Evolutionary conservation across 257 asterid genomes (phyloP).

Genomic region (Scutellaria barbata): DNA sequence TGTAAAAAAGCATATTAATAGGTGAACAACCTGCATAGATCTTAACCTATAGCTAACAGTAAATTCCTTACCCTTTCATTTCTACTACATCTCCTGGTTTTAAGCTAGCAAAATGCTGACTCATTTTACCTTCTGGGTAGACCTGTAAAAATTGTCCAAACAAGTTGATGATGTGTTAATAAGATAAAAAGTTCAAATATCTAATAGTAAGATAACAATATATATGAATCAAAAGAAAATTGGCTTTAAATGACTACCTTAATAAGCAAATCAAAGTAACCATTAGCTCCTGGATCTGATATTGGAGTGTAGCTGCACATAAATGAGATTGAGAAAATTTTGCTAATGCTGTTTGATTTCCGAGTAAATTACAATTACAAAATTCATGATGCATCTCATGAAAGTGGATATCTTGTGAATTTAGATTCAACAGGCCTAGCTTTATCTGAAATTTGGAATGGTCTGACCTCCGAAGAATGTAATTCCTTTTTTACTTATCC

Average conservation of each 20-base stretch:
- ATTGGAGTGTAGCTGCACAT: constrained; percentile 94
- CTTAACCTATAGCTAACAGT: constrained; percentile 25
- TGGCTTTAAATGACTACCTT: constrained; percentile 57
- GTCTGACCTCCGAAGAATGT: background rate
- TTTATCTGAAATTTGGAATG: constrained; percentile 26
- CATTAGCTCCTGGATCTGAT: constrained; percentile 87
- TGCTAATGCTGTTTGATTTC: constrained; percentile 13
- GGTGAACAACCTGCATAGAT: constrained; percentile 6
- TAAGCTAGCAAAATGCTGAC: constrained; percentile 91
- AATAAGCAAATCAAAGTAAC: constrained; percentile 87
- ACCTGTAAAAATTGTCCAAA: constrained; percentile 52
- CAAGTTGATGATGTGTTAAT: constrained; percentile 22
- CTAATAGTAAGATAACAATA: constrained; percentile 7
- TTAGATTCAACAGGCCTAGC: constrained; percentile 19
- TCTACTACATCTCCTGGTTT: constrained; percentile 94
- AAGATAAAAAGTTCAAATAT: constrained; percentile 8
- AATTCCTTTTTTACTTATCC: constrained; percentile 23
- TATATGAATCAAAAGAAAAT: constrained; percentile 13
- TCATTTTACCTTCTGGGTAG: constrained; percentile 98
- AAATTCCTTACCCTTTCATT: constrained; percentile 83
- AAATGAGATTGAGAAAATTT: constrained; percentile 36
- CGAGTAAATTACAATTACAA: constrained; percentile 17
- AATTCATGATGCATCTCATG: constrained; percentile 32
- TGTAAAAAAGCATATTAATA: constrained; percentile 33
- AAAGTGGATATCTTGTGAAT: constrained; percentile 18